phyloP scores from a whole-genome alignment of 768 basidiomycete species.

The Brasilioporus rufonigricans region DNA sequence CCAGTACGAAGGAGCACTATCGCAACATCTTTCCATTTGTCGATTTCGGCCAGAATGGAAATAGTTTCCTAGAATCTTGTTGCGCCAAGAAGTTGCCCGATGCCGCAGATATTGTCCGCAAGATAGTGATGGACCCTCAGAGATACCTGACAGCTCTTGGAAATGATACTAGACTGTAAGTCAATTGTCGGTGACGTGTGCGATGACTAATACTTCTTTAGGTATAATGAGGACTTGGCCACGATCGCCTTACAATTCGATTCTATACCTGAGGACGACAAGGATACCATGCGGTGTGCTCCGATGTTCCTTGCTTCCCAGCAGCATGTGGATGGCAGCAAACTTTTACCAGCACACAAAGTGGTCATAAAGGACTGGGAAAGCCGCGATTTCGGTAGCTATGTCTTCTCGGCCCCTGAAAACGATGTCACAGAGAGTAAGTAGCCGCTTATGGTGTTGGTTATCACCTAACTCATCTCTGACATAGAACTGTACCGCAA shows the following conservation, averaged over 20 bases:
- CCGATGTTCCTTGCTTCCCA: conserved; percentile 8
- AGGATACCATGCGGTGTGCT: conserved; percentile 5
- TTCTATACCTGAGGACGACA: conserved; percentile 8
- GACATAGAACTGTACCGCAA: conserved; percentile 10
- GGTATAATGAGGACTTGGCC: conserved; percentile 14
- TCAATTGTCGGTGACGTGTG: not conserved
- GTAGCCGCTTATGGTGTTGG: not conserved
- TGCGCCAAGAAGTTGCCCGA: conserved; percentile 14
- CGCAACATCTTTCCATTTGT: conserved; percentile 12
- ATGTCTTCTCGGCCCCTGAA: conserved; percentile 9
- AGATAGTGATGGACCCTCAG: conserved; percentile 7
- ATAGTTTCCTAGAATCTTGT: conserved; percentile 11
- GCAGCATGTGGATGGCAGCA: not conserved
- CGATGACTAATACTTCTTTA: conserved; percentile 1
- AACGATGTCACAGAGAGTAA: conserved; percentile 10
- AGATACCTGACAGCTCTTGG: conserved; percentile 1
- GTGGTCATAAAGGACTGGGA: conserved; percentile 15
- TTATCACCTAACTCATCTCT: not conserved
- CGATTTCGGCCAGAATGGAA: conserved; percentile 6
- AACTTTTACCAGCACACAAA: conserved; percentile 8
- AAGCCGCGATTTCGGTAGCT: not conserved
- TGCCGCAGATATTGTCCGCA: conserved; percentile 9
- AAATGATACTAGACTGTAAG: conserved; percentile 1
- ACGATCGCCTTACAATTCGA: conserved; percentile 12
- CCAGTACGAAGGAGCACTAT: conserved; percentile 4